These are phyloP conservation scores for Otatea glauca DNA, from an alignment of 176 grass and related monocot species.

Conservation along the genomic window DNA sequence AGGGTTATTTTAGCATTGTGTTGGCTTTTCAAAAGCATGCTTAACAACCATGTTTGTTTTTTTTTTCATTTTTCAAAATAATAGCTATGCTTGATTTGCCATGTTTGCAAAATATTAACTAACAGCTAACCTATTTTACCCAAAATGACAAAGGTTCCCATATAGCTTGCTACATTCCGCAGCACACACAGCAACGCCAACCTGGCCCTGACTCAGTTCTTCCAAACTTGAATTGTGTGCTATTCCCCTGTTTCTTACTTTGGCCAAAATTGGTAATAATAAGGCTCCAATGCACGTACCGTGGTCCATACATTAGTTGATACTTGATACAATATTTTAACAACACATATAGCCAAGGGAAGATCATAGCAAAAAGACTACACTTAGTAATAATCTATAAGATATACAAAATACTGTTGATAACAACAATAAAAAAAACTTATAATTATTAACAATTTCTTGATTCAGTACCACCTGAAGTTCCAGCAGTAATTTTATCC, in stretches of 20 bases:
- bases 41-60: too few species aligned
- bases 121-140: constrained; percentile 19
- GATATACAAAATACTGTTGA: background rate
- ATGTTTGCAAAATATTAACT: background rate
- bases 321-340: constrained; percentile 52
- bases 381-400: background rate
- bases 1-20: too few species aligned
- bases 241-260: background rate
- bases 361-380: background rate
- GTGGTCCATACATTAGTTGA: constrained; percentile 19
- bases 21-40: too few species aligned
- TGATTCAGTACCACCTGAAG: constrained; percentile 48
- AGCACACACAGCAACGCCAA: background rate
- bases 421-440: constrained; percentile 33
- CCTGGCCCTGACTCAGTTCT: background rate
- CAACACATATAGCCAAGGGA: background rate
- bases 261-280: background rate
- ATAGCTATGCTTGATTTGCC: background rate
- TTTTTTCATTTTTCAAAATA: too few species aligned
- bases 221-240: background rate
- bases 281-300: background rate
- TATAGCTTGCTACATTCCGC: constrained; percentile 19
- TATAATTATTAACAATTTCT: constrained; percentile 42
- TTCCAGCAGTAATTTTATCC: constrained; percentile 59
- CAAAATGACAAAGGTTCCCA: constrained; percentile 2